Percentiles rank a stretch among this genome's conserved stretches.
These are phyloP conservation scores for Clarireedia homoeocarpa DNA, from an alignment of 2,329 filamentous ascomycete species.

Conservation along the genomic window DNA sequence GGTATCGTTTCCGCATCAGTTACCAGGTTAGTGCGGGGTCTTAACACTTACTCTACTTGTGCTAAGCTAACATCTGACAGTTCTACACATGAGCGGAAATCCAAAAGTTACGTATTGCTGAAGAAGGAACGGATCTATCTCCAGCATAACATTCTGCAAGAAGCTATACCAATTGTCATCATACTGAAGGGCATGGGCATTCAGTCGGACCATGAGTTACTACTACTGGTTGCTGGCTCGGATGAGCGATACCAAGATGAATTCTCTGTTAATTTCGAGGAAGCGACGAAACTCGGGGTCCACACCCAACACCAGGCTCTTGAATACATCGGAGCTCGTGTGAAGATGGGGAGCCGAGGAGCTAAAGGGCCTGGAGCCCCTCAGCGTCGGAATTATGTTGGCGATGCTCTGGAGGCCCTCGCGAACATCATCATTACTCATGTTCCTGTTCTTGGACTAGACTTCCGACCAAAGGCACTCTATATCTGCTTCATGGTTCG, in stretches of 20 bases:
- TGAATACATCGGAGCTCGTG: slow-evolving; percentile 79
- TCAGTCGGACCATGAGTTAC: slow-evolving; percentile 88
- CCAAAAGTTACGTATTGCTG: slow-evolving; percentile 89
- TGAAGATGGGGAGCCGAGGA: slow-evolving; percentile 72
- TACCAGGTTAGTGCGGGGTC: slow-evolving; percentile 45
- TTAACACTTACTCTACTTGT: neutral
- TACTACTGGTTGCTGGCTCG: slow-evolving; percentile 80
- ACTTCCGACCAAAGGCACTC: slow-evolving; percentile 94
- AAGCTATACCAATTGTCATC: slow-evolving; percentile 92
- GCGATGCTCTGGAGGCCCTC: slow-evolving; percentile 88
- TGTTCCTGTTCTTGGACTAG: slow-evolving; percentile 81
- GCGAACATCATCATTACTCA: slow-evolving; percentile 92
- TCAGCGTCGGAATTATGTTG: slow-evolving; percentile 69
- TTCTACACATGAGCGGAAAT: slow-evolving; percentile 95
- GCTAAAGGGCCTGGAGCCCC: slow-evolving; percentile 42
- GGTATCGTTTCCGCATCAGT: slow-evolving; percentile 91
- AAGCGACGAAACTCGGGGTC: slow-evolving; percentile 74
- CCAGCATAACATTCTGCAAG: slow-evolving; percentile 85
- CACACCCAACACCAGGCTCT: slow-evolving; percentile 93
- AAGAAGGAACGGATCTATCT: slow-evolving; percentile 90
- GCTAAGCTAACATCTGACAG: slow-evolving; percentile 36
- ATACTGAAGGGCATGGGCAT: slow-evolving; percentile 89
- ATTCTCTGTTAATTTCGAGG: slow-evolving; percentile 92
- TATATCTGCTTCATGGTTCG: slow-evolving; percentile 97
- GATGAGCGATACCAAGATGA: slow-evolving; percentile 89